Evolutionary conservation across 2,329 filamentous ascomycete genomes (phyloP).

Genomic region (Neonectria coccinea): DNA sequence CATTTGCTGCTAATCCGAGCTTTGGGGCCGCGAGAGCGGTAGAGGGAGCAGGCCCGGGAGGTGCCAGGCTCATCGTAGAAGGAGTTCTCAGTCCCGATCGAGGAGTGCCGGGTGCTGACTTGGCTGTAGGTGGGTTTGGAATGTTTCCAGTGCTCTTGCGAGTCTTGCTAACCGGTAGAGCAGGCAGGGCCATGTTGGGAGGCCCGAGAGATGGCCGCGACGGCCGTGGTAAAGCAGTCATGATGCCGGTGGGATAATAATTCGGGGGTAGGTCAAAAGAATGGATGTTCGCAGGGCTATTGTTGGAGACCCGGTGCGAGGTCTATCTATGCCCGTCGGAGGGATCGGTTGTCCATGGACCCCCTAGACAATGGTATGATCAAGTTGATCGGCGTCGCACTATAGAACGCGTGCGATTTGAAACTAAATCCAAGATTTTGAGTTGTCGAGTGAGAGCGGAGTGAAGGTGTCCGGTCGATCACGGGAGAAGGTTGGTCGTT

Average conservation of each 20-base stretch:
- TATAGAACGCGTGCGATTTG: conserved; percentile 13
- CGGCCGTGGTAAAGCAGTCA: conserved; percentile 73
- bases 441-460: conserved; percentile 26
- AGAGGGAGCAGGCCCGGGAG: conserved; percentile 65
- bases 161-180: conserved; percentile 78
- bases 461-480: conserved; percentile 31
- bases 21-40: conserved; percentile 68
- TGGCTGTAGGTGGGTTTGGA: conserved; percentile 53
- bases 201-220: conserved; percentile 77
- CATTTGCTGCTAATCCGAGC: conserved; percentile 66
- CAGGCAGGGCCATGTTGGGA: conserved; percentile 77
- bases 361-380: conserved; percentile 28
- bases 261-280: conserved; percentile 25
- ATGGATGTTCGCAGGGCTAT: conserved; percentile 35
- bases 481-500: conserved; percentile 37
- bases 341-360: conserved; percentile 48
- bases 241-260: conserved; percentile 26
- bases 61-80: conserved; percentile 64
- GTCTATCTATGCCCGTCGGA: conserved; percentile 37
- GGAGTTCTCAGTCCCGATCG: conserved; percentile 71
- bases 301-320: conserved; percentile 37
- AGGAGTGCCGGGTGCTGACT: conserved; percentile 60
- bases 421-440: conserved; percentile 28
- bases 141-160: conserved; percentile 72
- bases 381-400: conserved; percentile 34